These are phyloP conservation scores for Botrytis fabae DNA, from an alignment of 2,329 filamentous ascomycete genomes.

Conservation along the genomic window DNA sequence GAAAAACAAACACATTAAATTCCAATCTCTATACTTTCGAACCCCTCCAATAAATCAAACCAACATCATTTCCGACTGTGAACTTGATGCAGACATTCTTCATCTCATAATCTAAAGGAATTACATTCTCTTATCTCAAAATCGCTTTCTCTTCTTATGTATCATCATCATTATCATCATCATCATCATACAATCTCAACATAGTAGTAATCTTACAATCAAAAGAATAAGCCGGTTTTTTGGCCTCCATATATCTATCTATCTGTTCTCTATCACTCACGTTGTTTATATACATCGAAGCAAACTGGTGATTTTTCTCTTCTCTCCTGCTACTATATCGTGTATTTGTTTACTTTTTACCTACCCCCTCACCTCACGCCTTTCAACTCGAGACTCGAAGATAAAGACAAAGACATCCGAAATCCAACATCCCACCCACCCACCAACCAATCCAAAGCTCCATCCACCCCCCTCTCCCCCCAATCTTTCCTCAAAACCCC, in stretches of 20 bases:
- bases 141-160: too few relatives aligned
- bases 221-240: not conserved
- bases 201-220: not conserved
- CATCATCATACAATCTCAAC: not conserved
- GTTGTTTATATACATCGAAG: not conserved
- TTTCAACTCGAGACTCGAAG: not conserved
- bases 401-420: not conserved
- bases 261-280: fast-evolving
- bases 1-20: not conserved
- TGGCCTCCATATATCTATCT: fast-evolving
- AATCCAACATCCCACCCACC: not conserved
- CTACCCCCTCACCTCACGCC: not conserved
- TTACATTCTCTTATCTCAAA: too few relatives aligned
- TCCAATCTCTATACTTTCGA: too few relatives aligned
- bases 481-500: not conserved
- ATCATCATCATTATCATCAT: too few relatives aligned
- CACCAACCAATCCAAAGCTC: too few relatives aligned
- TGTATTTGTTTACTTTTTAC: not conserved
- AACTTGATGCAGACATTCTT: too few relatives aligned
- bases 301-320: fast-evolving
- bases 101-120: not conserved
- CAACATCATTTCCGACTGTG: too few relatives aligned
- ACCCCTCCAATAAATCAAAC: too few relatives aligned
- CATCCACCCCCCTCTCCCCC: not conserved
- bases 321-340: not conserved